A percentile compares a stretch with the other conserved stretches of the same genome.
phyloP scores from a whole-genome alignment of 345 rosid species.

The Brassica cretica region DNA sequence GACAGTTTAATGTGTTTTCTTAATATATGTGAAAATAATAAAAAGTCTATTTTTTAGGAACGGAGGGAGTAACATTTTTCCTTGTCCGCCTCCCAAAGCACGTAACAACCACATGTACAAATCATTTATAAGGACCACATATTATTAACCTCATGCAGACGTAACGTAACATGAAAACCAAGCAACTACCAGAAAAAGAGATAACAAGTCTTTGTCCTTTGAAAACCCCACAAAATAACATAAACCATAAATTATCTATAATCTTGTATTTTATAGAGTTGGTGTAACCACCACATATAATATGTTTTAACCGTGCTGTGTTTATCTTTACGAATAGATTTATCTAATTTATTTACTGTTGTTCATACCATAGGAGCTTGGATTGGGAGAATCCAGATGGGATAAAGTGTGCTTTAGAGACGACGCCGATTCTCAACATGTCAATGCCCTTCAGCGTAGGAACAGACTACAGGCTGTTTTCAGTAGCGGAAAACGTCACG shows the following conservation, averaged over 20 bases:
- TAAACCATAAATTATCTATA: slow-evolving; percentile 2
- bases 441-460: slow-evolving; percentile 64
- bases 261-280: neutral
- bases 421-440: slow-evolving; percentile 58
- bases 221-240: neutral
- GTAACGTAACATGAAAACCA: slow-evolving; percentile 27
- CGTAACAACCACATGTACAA: neutral
- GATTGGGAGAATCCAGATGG: slow-evolving; percentile 93
- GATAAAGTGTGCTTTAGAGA: slow-evolving; percentile 82
- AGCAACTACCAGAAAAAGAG: slow-evolving; percentile 31
- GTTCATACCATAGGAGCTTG: slow-evolving; percentile 56
- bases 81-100: neutral
- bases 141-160: neutral
- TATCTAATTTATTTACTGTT: neutral
- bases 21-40: too few species aligned
- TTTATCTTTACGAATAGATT: slow-evolving; percentile 4
- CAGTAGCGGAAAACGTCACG: slow-evolving; percentile 54
- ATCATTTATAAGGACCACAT: neutral
- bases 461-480: slow-evolving; percentile 65
- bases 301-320: neutral
- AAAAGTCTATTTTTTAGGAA: too few species aligned
- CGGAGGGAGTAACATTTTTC: neutral
- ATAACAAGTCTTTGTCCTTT: slow-evolving; percentile 24
- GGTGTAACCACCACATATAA: slow-evolving; percentile 30
- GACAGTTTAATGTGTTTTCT: too few species aligned